Percentiles rank a stretch among this genome's conserved stretches.
phyloP scores from a whole-genome alignment of 1,284 basidiomycete genomes.

The Ganoderma meredithae region DNA sequence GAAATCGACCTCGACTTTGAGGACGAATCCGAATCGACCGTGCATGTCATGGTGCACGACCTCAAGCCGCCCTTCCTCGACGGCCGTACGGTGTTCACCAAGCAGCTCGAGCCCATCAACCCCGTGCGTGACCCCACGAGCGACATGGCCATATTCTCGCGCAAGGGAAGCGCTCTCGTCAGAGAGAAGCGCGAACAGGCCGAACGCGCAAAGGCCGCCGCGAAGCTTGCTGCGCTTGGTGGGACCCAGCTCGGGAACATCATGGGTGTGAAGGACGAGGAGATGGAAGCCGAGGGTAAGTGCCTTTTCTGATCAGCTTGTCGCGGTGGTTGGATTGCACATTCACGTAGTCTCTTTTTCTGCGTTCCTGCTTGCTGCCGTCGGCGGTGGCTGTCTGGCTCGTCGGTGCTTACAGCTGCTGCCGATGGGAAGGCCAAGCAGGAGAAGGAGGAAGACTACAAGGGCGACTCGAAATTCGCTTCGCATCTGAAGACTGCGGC shows the following conservation, averaged over 20 bases:
- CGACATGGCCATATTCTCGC: slow-evolving; percentile 95
- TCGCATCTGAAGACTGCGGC: slow-evolving; percentile 83
- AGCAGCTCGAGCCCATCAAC: slow-evolving; percentile 96
- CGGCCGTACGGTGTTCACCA: slow-evolving; percentile 95
- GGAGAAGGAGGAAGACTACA: slow-evolving; percentile 68
- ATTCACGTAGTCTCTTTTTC: slow-evolving; percentile 69
- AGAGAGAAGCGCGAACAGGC: slow-evolving; percentile 96
- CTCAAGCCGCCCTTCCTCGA: slow-evolving; percentile 98
- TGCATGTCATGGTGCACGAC: slow-evolving; percentile 97
- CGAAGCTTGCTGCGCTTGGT: slow-evolving; percentile 91
- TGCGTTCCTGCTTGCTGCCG: slow-evolving; percentile 17
- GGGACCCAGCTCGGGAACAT: slow-evolving; percentile 96
- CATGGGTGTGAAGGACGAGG: slow-evolving; percentile 96
- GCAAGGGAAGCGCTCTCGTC: slow-evolving; percentile 94
- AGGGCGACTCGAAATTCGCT: slow-evolving; percentile 96
- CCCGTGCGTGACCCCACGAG: slow-evolving; percentile 94
- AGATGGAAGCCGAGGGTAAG: slow-evolving; percentile 86
- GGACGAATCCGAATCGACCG: slow-evolving; percentile 93
- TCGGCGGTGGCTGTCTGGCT: slow-evolving; percentile 13
- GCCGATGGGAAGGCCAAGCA: slow-evolving; percentile 56
- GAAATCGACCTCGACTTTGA: slow-evolving; percentile 91
- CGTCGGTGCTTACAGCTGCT: slow-evolving; percentile 56
- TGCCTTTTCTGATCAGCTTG: slow-evolving; percentile 36
- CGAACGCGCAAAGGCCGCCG: slow-evolving; percentile 94
- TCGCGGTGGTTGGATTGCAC: slow-evolving; percentile 61